Percentiles rank a stretch among this genome's conserved stretches.
Evolutionary conservation across 305 asterid genomes (phyloP).

Genomic region (Fraxinus ornus): DNA sequence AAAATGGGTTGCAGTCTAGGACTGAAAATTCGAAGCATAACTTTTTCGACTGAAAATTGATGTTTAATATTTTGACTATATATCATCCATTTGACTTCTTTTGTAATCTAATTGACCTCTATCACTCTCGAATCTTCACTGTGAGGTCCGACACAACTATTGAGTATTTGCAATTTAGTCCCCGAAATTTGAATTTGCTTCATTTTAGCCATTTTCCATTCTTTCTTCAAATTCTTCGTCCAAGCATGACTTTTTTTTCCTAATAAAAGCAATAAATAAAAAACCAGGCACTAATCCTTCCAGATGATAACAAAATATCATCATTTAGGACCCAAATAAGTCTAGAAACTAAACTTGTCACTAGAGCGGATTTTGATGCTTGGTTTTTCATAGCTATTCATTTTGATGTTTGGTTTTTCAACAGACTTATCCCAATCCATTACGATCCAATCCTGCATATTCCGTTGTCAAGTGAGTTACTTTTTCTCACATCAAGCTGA

Average conservation of each 20-base stretch:
- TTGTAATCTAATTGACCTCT: background rate
- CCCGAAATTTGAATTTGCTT: background rate
- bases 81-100: background rate
- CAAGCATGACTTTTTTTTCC: background rate
- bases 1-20: background rate
- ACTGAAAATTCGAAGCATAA: background rate
- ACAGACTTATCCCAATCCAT: slow-evolving; percentile 87
- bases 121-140: background rate
- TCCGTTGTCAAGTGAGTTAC: slow-evolving; percentile 87
- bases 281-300: background rate
- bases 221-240: background rate
- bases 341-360: background rate
- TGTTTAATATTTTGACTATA: background rate
- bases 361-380: background rate
- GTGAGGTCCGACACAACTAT: background rate
- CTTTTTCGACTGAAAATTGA: background rate
- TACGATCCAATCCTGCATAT: slow-evolving; percentile 84
- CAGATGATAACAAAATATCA: background rate
- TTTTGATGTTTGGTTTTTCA: slow-evolving; percentile 25
- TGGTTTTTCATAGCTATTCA: background rate
- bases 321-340: background rate
- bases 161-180: background rate
- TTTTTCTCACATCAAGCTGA: slow-evolving; percentile 15
- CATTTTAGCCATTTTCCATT: background rate
- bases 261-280: background rate